phyloP scores from a whole-genome alignment of 495 filamentous ascomycete species.

The Penicillium robsamsonii region DNA sequence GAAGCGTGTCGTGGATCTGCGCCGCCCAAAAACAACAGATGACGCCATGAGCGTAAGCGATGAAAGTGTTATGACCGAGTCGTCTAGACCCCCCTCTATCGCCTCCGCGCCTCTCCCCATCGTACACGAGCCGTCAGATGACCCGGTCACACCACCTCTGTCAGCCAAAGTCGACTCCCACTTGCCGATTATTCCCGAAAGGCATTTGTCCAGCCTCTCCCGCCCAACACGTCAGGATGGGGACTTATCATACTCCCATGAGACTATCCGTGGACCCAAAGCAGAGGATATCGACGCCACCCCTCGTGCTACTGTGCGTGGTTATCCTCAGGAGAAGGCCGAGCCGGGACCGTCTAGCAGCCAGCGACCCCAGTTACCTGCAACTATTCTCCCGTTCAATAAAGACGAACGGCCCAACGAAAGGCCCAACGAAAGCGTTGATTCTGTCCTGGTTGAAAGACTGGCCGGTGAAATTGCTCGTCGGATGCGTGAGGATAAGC shows the following conservation, averaged over 20 bases:
- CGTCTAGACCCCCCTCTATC: constrained; percentile 39
- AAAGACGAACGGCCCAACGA: constrained; percentile 33
- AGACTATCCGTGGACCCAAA: constrained; percentile 23
- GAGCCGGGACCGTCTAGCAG: constrained; percentile 33
- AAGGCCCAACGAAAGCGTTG: constrained; percentile 56
- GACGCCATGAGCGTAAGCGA: constrained; percentile 57
- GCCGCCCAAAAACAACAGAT: constrained; percentile 57
- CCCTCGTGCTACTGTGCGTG: constrained; percentile 33
- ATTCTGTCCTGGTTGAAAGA: constrained; percentile 86
- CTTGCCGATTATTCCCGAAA: constrained; percentile 41
- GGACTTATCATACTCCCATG: constrained; percentile 32
- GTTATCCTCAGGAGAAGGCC: constrained; percentile 27
- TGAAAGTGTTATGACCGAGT: constrained; percentile 44
- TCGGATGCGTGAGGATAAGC: constrained; percentile 73
- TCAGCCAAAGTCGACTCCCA: constrained; percentile 34
- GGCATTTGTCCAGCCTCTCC: constrained; percentile 37
- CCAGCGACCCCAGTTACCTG: constrained; percentile 30
- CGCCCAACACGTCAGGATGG: constrained; percentile 23
- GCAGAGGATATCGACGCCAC: constrained; percentile 38
- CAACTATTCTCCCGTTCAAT: constrained; percentile 38
- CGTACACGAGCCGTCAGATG: constrained; percentile 41
- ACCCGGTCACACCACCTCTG: constrained; percentile 48
- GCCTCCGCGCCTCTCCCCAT: constrained; percentile 44
- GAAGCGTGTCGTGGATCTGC: constrained; percentile 89
- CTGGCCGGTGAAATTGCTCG: constrained; percentile 88